Conservation (phyloP, 2,329 filamentous ascomycete species). For the Paraphaeosphaeria minitans region DNA sequence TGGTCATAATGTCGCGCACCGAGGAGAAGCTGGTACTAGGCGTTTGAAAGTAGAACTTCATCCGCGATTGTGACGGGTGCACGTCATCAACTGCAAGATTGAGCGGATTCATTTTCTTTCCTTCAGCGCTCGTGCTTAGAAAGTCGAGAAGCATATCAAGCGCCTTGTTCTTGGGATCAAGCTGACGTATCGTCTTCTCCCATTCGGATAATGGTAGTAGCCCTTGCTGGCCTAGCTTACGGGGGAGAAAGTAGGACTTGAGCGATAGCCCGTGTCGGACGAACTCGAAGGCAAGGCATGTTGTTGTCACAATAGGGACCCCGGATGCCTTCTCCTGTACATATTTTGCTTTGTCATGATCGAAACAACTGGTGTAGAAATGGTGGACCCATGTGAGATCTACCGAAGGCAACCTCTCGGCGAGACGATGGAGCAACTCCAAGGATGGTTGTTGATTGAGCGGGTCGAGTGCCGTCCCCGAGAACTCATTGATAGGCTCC, state of each 20-base stretch:
- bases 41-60: slow-evolving; percentile 15
- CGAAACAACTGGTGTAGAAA: slow-evolving; percentile 6
- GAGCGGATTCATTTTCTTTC: slow-evolving; percentile 7
- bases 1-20: slow-evolving; percentile 30
- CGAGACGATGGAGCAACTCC: slow-evolving; percentile 7
- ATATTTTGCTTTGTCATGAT: slow-evolving; percentile 6
- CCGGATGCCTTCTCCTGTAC: slow-evolving; percentile 5
- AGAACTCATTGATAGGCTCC: slow-evolving; percentile 21
- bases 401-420: slow-evolving; percentile 13
- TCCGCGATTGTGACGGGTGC: neutral
- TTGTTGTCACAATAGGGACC: slow-evolving; percentile 11
- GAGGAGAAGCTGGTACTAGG: slow-evolving; percentile 22
- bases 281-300: slow-evolving; percentile 5
- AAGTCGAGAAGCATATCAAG: neutral
- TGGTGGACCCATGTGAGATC: slow-evolving; percentile 18
- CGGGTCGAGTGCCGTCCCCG: slow-evolving; percentile 23
- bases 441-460: slow-evolving; percentile 21
- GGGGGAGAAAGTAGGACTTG: slow-evolving; percentile 28
- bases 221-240: slow-evolving; percentile 14
- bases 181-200: slow-evolving; percentile 1
- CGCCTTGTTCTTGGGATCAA: neutral
- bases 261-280: slow-evolving; percentile 9
- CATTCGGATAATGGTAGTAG: slow-evolving; percentile 1
- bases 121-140: slow-evolving; percentile 15
- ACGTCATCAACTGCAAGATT: neutral